Evolutionary conservation across 257 asterid genomes (phyloP).

Genomic region (Marsdenia floribunda): DNA sequence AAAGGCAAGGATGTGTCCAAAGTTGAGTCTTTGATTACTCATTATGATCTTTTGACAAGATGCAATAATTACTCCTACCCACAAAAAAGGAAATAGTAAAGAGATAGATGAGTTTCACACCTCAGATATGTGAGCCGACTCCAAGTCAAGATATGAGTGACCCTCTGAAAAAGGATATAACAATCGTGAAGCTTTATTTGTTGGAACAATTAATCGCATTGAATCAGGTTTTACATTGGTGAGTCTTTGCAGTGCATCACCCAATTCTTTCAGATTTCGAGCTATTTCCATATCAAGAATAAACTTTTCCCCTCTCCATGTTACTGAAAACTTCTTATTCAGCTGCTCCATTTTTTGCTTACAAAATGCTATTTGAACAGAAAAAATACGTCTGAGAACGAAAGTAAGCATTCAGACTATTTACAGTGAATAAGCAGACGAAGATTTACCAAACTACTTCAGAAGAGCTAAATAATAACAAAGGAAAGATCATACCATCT

Average conservation of each 20-base stretch:
- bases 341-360: constrained; percentile 47
- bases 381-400: not conserved
- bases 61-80: not conserved
- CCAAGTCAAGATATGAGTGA: constrained; percentile 56
- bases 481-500: not conserved
- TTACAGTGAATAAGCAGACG: not conserved
- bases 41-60: not conserved
- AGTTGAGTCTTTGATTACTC: not conserved
- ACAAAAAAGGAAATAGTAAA: not conserved
- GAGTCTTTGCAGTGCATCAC: constrained; percentile 57
- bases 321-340: constrained; percentile 37
- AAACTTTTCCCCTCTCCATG: constrained; percentile 69
- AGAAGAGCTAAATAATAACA: not conserved
- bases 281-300: constrained; percentile 42
- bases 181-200: constrained; percentile 54
- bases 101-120: constrained; percentile 29
- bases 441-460: not conserved
- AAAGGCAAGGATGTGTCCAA: not conserved
- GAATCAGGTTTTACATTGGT: constrained; percentile 67
- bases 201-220: constrained; percentile 65
- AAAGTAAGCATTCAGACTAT: not conserved
- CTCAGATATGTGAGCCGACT: constrained; percentile 47
- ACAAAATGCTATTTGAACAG: constrained; percentile 2
- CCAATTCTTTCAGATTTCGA: constrained; percentile 70
- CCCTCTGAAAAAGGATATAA: constrained; percentile 75